These are phyloP conservation scores for Hypoxylon perforatum DNA, from an alignment of 495 filamentous ascomycete genomes.

Conservation along the genomic window DNA sequence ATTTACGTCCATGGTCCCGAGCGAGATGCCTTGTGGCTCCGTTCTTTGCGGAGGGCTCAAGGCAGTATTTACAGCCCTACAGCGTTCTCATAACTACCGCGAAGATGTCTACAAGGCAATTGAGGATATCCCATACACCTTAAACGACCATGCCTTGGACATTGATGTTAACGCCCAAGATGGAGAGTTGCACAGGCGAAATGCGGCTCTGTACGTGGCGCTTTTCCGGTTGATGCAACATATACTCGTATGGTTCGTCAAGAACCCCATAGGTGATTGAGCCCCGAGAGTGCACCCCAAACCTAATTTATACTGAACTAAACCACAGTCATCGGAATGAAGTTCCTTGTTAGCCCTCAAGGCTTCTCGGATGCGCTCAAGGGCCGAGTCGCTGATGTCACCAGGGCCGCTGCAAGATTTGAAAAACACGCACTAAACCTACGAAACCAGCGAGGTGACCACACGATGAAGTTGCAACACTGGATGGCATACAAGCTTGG, in stretches of 20 bases:
- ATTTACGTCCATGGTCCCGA: too few relatives aligned
- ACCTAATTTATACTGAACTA: too few relatives aligned
- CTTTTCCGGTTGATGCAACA: slow-evolving; percentile 24
- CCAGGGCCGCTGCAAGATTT: too few relatives aligned
- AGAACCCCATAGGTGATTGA: slow-evolving; percentile 26
- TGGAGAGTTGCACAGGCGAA: slow-evolving; percentile 32
- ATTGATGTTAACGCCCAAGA: slow-evolving; percentile 14
- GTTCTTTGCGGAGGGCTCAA: slow-evolving; percentile 34
- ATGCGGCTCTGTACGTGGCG: slow-evolving; percentile 21
- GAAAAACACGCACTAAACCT: too few relatives aligned
- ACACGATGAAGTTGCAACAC: too few relatives aligned
- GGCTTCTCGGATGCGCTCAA: too few relatives aligned
- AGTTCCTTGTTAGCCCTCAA: too few relatives aligned
- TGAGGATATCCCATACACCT: slow-evolving; percentile 29
- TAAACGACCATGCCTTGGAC: slow-evolving; percentile 19
- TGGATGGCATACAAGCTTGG: too few relatives aligned
- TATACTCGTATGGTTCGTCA: slow-evolving; percentile 36
- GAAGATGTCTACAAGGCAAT: slow-evolving; percentile 34
- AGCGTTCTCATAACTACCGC: slow-evolving; percentile 1
- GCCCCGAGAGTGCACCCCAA: background rate
- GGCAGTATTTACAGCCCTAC: slow-evolving; percentile 27
- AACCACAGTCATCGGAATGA: too few relatives aligned
- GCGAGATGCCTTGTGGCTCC: too few relatives aligned
- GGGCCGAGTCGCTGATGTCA: too few relatives aligned
- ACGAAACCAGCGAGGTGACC: too few relatives aligned